Base-by-base conservation (phyloP, 257 asterid species). In the Rehmannia glutinosa region DNA sequence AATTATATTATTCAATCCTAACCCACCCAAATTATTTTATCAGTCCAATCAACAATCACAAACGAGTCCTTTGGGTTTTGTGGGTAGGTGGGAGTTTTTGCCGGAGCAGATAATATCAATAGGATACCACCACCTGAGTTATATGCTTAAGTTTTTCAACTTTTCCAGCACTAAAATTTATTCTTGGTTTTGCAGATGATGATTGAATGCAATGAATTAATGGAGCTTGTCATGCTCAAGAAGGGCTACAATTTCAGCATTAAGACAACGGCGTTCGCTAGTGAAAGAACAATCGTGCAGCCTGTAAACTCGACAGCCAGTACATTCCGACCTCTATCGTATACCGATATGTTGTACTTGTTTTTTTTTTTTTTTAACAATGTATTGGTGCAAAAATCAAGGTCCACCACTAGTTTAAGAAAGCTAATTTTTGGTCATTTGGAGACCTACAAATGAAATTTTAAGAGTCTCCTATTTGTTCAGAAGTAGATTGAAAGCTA, bases 121-220 rank as follows among this genome's bases (percentile, higher is more conserved):
- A n/a, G n/a, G n/a, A n/a, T n/a, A n/a, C n/a, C n/a, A n/a, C 23
- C 36, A 54, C 61, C 6, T 13, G 5, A 13, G 11, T 9, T 54
- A 23, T 36, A 45, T 6, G 13, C 10, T 36, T 21, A 30, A 43
- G 16, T n/a, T n/a, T n/a, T n/a, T n/a, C n/a, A 52, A 20, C 19
- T 17, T 1, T 24, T 10, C 3, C 3, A 72, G 11, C 54, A 30
- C 38, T 42, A 32, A 17, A 20, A n/a, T n/a, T 52, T n/a, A 3
- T 59, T 49, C 33, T 5, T 19, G 55, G 38, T 15, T 27, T 28
- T 66, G 77, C 87, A 80, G 90, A 77, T 53, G 89, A 74, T 60
- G 79, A 61, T 47, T 72, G 56, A 79, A 54, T 52, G 38, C 20
- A 36, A 4, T 45, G 62, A 20, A 53, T 20, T 4, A 15, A 35